Conservation (phyloP, 345 rosid species). For the Rhizophora mangle region DNA sequence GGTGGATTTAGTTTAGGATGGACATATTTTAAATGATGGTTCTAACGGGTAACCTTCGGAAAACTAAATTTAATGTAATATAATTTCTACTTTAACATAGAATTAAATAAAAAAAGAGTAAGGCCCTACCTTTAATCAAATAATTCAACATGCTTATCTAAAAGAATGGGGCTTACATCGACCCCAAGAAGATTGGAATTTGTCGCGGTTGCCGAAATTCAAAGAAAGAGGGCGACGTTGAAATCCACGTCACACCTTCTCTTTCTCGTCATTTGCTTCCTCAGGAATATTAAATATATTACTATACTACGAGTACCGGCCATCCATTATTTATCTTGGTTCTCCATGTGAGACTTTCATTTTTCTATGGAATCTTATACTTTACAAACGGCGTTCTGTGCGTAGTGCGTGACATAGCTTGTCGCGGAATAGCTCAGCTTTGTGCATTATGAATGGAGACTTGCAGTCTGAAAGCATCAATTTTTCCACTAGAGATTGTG, state of each 20-base stretch:
- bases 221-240: constrained; percentile 31
- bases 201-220: constrained; percentile 21
- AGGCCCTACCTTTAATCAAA: background rate
- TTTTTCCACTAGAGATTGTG: no score
- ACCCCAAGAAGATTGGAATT: constrained; percentile 48
- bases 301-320: constrained; percentile 2
- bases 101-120: background rate
- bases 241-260: constrained; percentile 38
- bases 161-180: background rate
- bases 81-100: no score
- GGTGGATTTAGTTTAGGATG: no score
- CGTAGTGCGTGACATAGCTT: no score
- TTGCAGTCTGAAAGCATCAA: no score
- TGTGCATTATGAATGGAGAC: background rate
- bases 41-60: no score
- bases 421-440: no score
- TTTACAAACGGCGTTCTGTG: no score
- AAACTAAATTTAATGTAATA: no score
- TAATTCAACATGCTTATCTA: background rate
- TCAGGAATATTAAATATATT: background rate
- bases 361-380: no score
- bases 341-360: no score
- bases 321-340: background rate
- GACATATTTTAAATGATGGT: no score
- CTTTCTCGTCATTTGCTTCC: background rate